phyloP scores from a whole-genome alignment of 2,329 filamentous ascomycete species.

The Endothia cerciana region DNA sequence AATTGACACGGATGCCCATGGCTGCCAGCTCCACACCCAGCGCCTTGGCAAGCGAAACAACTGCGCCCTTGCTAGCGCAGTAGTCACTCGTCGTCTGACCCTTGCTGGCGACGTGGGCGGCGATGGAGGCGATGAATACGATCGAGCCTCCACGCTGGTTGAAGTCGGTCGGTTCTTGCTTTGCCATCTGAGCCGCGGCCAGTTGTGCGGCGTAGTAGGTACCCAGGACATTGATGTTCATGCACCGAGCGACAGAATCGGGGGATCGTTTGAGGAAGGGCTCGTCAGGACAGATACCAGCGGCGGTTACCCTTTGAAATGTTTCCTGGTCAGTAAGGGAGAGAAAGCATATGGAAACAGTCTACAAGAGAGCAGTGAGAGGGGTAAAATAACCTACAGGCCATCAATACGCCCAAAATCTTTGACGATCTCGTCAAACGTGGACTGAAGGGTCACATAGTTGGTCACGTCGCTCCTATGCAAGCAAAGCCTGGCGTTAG shows the following conservation, averaged over 20 bases:
- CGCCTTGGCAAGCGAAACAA: constrained; percentile 47
- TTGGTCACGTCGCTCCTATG: neutral
- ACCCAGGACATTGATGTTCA: constrained; percentile 37
- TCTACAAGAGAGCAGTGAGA: too few relatives aligned
- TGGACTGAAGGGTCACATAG: neutral
- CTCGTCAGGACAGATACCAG: neutral
- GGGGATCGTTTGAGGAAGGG: neutral
- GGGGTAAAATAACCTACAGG: neutral
- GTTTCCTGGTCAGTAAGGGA: too few relatives aligned
- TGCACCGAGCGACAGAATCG: constrained; percentile 32
- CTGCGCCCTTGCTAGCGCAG: constrained; percentile 51
- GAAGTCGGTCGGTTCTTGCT: constrained; percentile 34
- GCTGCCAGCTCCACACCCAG: constrained; percentile 41
- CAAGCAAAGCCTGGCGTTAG: too few relatives aligned
- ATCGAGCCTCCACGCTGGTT: constrained; percentile 37
- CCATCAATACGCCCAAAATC: neutral
- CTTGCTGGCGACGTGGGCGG: constrained; percentile 38
- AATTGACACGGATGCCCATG: constrained; percentile 38
- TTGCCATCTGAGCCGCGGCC: constrained; percentile 41
- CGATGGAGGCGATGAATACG: constrained; percentile 40
- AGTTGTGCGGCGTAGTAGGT: constrained; percentile 43
- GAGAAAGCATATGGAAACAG: too few relatives aligned
- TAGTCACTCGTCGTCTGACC: constrained; percentile 43
- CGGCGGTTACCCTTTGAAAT: neutral
- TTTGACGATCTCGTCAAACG: neutral